These are phyloP conservation scores for Cronartium quercuum DNA, from an alignment of 1,284 basidiomycete species.

Conservation along the genomic window DNA sequence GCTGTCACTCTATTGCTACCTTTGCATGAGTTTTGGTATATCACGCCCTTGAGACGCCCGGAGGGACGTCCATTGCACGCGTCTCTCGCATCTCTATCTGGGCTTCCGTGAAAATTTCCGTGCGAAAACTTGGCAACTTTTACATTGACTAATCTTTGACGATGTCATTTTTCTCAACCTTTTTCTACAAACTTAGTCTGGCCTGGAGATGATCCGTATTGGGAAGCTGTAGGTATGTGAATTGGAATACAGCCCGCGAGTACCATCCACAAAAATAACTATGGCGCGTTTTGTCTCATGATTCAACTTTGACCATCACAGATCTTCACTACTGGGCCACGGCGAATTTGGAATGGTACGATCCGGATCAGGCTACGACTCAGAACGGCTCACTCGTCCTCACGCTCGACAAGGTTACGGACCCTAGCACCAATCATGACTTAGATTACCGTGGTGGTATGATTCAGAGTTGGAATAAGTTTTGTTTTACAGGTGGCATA, in stretches of 20 bases:
- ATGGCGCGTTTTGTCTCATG: not conserved
- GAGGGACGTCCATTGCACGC: too few relatives aligned
- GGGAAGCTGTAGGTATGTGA: constrained; percentile 50
- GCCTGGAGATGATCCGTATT: constrained; percentile 55
- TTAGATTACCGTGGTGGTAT: constrained; percentile 63
- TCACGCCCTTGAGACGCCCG: too few relatives aligned
- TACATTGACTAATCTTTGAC: too few relatives aligned
- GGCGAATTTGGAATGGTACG: constrained; percentile 66
- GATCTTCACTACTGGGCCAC: constrained; percentile 68
- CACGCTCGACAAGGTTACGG: constrained; percentile 57
- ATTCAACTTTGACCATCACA: constrained; percentile 63
- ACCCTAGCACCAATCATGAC: constrained; percentile 55
- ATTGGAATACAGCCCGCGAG: too few relatives aligned
- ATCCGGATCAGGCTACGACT: constrained; percentile 74
- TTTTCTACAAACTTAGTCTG: constrained; percentile 55
- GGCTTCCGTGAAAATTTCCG: too few relatives aligned
- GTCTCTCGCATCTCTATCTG: too few relatives aligned
- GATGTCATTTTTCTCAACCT: not conserved
- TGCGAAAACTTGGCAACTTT: too few relatives aligned
- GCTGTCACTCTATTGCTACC: too few relatives aligned
- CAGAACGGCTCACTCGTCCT: constrained; percentile 70
- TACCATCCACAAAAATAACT: not conserved
- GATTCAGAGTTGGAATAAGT: constrained; percentile 61
- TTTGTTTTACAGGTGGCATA: constrained; percentile 85
- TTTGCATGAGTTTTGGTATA: too few relatives aligned